Conservation (phyloP, 306 rosid species). For the Cercis canadensis region DNA sequence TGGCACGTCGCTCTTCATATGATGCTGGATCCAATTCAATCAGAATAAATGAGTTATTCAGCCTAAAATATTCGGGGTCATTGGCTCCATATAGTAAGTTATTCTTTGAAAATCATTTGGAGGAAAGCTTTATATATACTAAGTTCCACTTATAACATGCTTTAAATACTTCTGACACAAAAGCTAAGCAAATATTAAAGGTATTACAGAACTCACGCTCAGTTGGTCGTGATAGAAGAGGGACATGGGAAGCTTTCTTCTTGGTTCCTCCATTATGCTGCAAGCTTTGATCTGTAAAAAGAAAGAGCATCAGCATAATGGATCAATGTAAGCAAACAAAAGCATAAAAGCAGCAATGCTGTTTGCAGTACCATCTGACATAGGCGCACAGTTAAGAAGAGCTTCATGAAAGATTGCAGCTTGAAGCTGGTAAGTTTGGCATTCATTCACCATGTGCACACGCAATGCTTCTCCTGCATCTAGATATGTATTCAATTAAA, state of each 20-base stretch:
- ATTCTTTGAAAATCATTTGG: neutral
- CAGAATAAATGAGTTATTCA: conserved; percentile 29
- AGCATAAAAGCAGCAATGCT: conserved; percentile 2
- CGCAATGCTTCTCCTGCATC: conserved; percentile 68
- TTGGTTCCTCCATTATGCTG: conserved; percentile 44
- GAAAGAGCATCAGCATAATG: conserved; percentile 34
- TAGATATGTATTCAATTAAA: conserved; percentile 39
- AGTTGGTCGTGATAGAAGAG: conserved; percentile 81
- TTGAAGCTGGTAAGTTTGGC: conserved; percentile 73
- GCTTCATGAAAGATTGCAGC: conserved; percentile 86
- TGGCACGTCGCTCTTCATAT: conserved; percentile 81
- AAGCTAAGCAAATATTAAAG: conserved; percentile 29
- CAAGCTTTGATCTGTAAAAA: conserved; percentile 58
- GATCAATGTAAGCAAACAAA: conserved; percentile 8
- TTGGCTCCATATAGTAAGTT: neutral
- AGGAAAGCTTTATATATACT: neutral
- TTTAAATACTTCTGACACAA: conserved; percentile 6
- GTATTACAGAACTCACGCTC: conserved; percentile 79
- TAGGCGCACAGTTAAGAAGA: conserved; percentile 61
- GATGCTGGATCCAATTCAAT: conserved; percentile 67
- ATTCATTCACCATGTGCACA: conserved; percentile 65
- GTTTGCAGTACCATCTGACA: conserved; percentile 55
- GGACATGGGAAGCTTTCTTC: conserved; percentile 72
- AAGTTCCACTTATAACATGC: too few relatives aligned
- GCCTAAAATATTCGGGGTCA: neutral